Evolutionary conservation across 176 grass and related monocot genomes (phyloP), one percentile per base, ranked within the genome.

Genomic region (Musa troglodytarum): DNA sequence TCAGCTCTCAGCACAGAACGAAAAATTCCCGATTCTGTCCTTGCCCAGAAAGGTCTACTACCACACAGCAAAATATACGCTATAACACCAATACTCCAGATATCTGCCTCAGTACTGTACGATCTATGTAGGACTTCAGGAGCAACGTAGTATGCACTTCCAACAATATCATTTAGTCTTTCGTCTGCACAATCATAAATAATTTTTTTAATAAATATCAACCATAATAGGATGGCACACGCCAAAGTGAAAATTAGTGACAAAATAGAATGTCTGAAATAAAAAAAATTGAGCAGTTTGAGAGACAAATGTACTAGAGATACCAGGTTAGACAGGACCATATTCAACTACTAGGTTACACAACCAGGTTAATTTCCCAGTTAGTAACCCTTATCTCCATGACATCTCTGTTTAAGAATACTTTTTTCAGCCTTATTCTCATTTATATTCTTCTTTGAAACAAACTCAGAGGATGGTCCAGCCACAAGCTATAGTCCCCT

Each of bases 31-130:
- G 96, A 99, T 82, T 99, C 96, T 65, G 96, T 99, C 11, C 96
- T 81, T 83, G 96, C 91, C 96, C 96, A 99, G 82, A 95, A 99
- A 80, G 96, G 96, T 57, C 96, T 78, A 82, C 90, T 94, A 59
- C 96, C 91, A 77, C 96, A 99, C 58, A 99, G 81, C 74, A 99
- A 66, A 73, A 99, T 99, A 70, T 99, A 99, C 49, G 96, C 92
- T 91, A 99, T 92, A 54, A 99, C 96, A 62, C 96, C 96, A 82
- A 99, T 92, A 82, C 96, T 99, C 96, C 96, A 99, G 56, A 99
- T 89, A 74, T 99, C 96, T 43, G 96, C 96, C 80, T 99, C 96
- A 74, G 85, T 92, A 83, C 88, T 94, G 77, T 99, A 99, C 56
- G 96, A 99, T 88, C 96, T 99, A 74, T 99, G 96, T 63, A 95